Percentiles rank a stretch among this genome's conserved stretches.
These are phyloP conservation scores for Magnolia kwangsiensis DNA, from an alignment of 164 flowering plant species.

Conservation along the genomic window DNA sequence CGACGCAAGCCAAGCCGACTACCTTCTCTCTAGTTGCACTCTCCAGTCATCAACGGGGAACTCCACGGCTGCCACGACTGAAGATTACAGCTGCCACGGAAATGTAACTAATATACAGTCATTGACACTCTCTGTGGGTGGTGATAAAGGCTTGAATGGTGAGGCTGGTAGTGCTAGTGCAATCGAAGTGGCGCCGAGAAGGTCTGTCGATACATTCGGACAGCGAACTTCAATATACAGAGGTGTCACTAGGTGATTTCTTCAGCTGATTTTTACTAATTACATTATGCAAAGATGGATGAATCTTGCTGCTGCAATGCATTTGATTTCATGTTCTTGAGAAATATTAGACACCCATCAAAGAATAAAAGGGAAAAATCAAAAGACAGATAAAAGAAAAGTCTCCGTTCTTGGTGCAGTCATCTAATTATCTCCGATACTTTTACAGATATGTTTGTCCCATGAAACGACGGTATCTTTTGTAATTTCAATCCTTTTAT, in stretches of 20 bases:
- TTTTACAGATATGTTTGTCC: too few species aligned
- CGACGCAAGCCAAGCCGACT: conserved; percentile 40
- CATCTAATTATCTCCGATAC: too few species aligned
- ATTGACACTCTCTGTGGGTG: conserved; percentile 76
- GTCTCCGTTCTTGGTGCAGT: too few species aligned
- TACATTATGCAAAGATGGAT: too few species aligned
- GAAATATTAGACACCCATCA: too few species aligned
- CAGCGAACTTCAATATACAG: conserved; percentile 94
- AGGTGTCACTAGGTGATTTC: conserved; percentile 77
- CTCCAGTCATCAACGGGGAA: conserved; percentile 28
- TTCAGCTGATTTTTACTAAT: not conserved
- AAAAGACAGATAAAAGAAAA: too few species aligned
- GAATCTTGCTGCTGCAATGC: too few species aligned
- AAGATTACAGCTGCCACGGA: conserved; percentile 40
- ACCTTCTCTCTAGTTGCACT: conserved; percentile 36
- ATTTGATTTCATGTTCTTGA: too few species aligned
- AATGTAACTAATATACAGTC: conserved; percentile 53
- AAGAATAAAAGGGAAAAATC: too few species aligned
- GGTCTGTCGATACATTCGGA: conserved; percentile 78
- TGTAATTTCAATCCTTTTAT: too few species aligned
- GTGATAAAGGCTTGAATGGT: conserved; percentile 42
- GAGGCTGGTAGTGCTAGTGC: conserved; percentile 32
- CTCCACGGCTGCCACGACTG: conserved; percentile 10
- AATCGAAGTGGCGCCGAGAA: conserved; percentile 53
- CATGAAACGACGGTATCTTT: too few species aligned